A percentile compares a stretch with the other conserved stretches of the same genome.
phyloP scores from a whole-genome alignment of 75 land plant species.

The Pinus tabuliformis region DNA sequence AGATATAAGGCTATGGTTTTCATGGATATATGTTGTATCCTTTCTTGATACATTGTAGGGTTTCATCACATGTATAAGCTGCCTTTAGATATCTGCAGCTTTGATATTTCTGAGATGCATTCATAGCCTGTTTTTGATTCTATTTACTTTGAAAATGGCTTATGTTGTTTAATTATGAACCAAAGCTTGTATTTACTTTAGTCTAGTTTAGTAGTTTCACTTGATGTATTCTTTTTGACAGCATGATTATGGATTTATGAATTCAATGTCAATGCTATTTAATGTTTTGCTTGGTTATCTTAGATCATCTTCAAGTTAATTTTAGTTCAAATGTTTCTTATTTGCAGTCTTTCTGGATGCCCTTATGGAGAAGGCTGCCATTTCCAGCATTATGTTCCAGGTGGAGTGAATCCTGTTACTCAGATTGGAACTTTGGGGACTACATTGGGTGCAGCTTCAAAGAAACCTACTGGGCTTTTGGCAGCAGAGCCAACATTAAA shows the following conservation, averaged over 20 bases:
- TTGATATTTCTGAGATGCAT: too few relatives aligned
- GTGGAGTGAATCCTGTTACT: constrained; percentile 53
- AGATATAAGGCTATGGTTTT: too few relatives aligned
- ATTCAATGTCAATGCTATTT: background rate
- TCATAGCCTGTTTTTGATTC: too few relatives aligned
- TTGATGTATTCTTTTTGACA: background rate
- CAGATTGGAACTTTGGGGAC: constrained; percentile 32
- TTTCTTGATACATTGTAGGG: too few relatives aligned
- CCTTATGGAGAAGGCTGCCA: constrained; percentile 96
- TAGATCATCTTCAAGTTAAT: background rate
- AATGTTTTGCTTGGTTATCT: background rate
- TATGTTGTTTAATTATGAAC: too few relatives aligned
- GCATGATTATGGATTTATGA: background rate
- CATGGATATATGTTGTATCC: too few relatives aligned
- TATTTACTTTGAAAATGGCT: too few relatives aligned
- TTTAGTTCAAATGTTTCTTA: background rate
- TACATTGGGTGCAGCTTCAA: constrained; percentile 15
- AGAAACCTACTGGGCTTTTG: constrained; percentile 16
- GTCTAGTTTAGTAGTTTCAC: background rate
- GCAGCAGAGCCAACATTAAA: constrained; percentile 25
- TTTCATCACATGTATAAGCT: too few relatives aligned
- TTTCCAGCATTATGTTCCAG: constrained; percentile 85
- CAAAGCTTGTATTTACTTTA: background rate
- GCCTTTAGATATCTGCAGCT: too few relatives aligned
- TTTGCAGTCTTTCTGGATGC: constrained; percentile 87